Base-by-base conservation (phyloP, 192 early-diverging fungal species). In the Linnemannia exigua region DNA sequence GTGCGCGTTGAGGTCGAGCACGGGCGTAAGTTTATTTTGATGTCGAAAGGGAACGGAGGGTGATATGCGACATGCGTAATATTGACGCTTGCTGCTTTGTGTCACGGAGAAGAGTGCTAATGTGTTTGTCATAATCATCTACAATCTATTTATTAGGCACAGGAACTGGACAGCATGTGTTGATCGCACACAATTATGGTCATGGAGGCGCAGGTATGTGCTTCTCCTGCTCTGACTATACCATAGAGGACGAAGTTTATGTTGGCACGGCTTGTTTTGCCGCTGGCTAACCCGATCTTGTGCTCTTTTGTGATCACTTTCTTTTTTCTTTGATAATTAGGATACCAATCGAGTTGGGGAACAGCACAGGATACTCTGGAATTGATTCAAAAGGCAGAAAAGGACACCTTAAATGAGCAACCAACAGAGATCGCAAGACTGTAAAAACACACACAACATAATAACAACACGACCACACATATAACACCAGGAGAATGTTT, bases 311-410 rank as follows among this genome's bases (percentile, higher is more conserved):
- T 15, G 16, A 12, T 69, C 6, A 44, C 15, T 67, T 25, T 1
- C 33, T 17, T 28, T 47, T 61, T 33, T 33, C 68, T 58, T 38
- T 77, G 25, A 58, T 67, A 5, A 8, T 37, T 66, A 84, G 92
- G 91, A n/a, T 94, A 89, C 77, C 89, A 92, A 80, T 88, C 89
- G 22, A 94, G 91, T 83, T 94, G 92, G 92, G 91, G 90, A 11
- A 88, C 91, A 33, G 89, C 89, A 5, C 67, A 87, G 41, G 74
- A 86, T 22, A 87, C 81, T 19, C 44, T 89, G 0, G 54, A 79
- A 20, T 73, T 91, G 19, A 88, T 92, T 33, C 72, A 87, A 28
- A 47, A 81, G 31, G 89, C 84, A 8, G 33, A 73, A 41, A 50
- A 38, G 14, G 73, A 77, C 12, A 22, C 28, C 14, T 31, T 51